Base-by-base conservation (phyloP, 192 early-diverging fungal genomes). In the Linderina pennispora region DNA sequence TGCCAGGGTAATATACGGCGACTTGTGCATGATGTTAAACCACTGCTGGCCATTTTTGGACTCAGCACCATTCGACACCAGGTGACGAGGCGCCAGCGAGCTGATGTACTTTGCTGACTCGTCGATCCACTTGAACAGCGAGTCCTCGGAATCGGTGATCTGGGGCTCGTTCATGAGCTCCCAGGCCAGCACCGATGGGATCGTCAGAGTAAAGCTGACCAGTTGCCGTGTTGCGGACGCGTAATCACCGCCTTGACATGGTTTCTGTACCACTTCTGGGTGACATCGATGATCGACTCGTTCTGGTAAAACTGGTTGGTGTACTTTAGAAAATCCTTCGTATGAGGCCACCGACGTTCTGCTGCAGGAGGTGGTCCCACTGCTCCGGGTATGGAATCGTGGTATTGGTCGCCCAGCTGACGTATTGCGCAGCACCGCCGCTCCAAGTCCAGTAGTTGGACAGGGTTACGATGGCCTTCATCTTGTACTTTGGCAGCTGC, bases 361-460 rank as follows among this genome's bases (percentile, higher is more conserved):
- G 17, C 53, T 62, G 54, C 6, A 11, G 11, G 18, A 58, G 38
- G 15, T 43, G 66, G 17, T 62, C 48, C 72, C 67, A 75, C 18
- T 73, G 65, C 19, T 36, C 40, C 13, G 80, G 81, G 40, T 83
- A 85, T 21, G 83, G 83, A 33, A 85, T 81, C 10, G 41, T 36
- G 0, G 62, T 56, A 15, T 62, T 42, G 2, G 74, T 73, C 2
- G 68, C 65, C 83, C 83, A 86, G 53, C 61, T 56, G 13, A 85
- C 77, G 43, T 80, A 77, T 58, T 86, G 83, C 0, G 77, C 53
- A 20, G 66, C 67, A 8, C 80, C 80, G 24, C 84, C 84, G 55
- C 77, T 79, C 84, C 84, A 86, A 10, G 83, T 80, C 84, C 84
- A 86, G 58, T 74, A 86, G 49, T 85, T 85, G 23, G 48, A 55